Conservation (phyloP, 306 rosid genomes). For the Quercus bicolor region DNA sequence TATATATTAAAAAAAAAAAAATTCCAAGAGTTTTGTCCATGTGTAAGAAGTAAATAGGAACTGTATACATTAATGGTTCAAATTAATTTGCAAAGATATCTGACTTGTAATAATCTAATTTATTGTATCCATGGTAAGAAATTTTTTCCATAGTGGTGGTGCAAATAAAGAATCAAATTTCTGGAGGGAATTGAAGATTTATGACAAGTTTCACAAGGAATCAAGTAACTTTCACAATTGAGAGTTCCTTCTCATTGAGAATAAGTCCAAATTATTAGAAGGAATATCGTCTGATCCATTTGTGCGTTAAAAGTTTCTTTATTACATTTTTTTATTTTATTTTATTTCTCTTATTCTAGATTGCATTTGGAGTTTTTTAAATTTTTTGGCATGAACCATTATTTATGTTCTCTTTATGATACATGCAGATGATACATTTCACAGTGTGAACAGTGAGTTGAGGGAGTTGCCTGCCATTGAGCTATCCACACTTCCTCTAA, state of each 20-base stretch:
- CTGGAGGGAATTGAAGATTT: neutral
- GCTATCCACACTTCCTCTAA: slow-evolving; percentile 75
- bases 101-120: neutral
- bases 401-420: slow-evolving; percentile 9
- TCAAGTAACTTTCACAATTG: neutral
- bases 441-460: slow-evolving; percentile 66
- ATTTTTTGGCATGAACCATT: slow-evolving; percentile 6
- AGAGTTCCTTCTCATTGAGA: neutral
- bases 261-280: neutral
- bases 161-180: neutral
- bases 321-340: neutral
- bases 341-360: neutral
- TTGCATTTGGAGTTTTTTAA: neutral
- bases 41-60: too few relatives aligned
- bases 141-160: neutral
- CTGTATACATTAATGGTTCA: too few relatives aligned
- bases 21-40: too few relatives aligned
- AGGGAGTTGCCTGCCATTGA: slow-evolving; percentile 90
- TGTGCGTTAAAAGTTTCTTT: neutral
- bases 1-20: too few relatives aligned
- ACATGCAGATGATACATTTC: slow-evolving; percentile 69
- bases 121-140: neutral
- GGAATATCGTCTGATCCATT: neutral
- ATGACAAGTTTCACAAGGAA: neutral
- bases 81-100: too few relatives aligned